Evolutionary conservation across 2,329 filamentous ascomycete species (phyloP).

Genomic region (Neofusicoccum sp.): DNA sequence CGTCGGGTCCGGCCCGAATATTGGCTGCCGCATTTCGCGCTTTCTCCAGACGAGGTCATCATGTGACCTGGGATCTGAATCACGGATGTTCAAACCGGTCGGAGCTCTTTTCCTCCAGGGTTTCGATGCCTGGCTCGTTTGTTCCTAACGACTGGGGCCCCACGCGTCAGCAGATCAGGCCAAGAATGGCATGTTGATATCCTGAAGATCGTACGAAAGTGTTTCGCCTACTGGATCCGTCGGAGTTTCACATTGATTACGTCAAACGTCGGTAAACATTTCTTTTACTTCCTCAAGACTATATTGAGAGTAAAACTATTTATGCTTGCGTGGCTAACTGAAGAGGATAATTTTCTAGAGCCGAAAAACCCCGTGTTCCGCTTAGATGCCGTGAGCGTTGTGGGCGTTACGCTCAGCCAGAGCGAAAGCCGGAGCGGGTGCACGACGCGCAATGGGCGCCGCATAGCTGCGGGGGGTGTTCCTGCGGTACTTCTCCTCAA

Average conservation of each 20-base stretch:
- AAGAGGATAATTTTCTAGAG: not conserved
- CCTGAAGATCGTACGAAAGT: not conserved
- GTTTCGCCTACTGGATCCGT: not conserved
- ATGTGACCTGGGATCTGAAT: not conserved
- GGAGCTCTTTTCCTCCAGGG: no score
- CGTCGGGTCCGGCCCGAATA: not conserved
- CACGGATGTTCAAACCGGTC: no score
- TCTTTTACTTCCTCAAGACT: not conserved
- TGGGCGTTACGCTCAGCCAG: not conserved
- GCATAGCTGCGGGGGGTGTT: conserved; percentile 2
- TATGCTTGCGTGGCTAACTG: not conserved
- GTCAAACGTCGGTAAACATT: not conserved
- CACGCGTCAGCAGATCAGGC: not conserved
- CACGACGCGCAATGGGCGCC: not conserved
- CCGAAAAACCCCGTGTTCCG: not conserved
- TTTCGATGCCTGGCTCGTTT: no score
- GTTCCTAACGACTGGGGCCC: not conserved
- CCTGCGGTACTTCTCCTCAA: not conserved
- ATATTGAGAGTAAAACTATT: not conserved
- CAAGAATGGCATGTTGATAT: not conserved
- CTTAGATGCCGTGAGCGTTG: not conserved
- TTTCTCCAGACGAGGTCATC: not conserved
- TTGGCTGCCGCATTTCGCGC: not conserved
- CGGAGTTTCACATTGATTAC: conserved; percentile 5
- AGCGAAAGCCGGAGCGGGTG: not conserved